Conservation (phyloP, 108 stramenopile species). For the Pseudonitzschia multiseries region DNA sequence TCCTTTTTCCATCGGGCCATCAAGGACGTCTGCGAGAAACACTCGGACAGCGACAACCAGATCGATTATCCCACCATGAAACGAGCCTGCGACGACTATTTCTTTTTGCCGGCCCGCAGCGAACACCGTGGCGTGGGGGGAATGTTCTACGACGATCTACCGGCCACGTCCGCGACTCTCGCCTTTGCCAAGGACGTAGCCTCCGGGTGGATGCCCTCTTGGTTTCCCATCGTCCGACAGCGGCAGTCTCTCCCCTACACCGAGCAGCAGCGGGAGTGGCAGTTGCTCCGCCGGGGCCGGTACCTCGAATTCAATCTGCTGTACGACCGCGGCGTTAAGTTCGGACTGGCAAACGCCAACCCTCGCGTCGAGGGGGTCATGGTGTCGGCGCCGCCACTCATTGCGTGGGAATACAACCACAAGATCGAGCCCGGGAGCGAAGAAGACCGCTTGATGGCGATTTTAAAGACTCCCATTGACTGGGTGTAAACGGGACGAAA, state of each 20-base stretch:
- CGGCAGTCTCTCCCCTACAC: conserved; percentile 49
- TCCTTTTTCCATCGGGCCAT: conserved; percentile 69
- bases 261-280: conserved; percentile 87
- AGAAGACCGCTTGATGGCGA: conserved; percentile 65
- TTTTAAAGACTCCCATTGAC: conserved; percentile 73
- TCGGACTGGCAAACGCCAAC: conserved; percentile 83
- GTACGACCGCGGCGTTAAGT: conserved; percentile 89
- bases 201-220: conserved; percentile 88
- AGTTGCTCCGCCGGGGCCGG: conserved; percentile 66
- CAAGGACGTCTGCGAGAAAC: conserved; percentile 59
- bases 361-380: conserved; percentile 89
- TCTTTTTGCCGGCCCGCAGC: conserved; percentile 86
- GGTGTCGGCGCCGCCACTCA: conserved; percentile 86
- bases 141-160: conserved; percentile 94
- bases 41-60: conserved; percentile 35
- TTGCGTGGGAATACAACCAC: conserved; percentile 89
- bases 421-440: conserved; percentile 60
- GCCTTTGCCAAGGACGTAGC: conserved; percentile 80
- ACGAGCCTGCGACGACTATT: conserved; percentile 87
- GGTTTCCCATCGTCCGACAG: conserved; percentile 76
- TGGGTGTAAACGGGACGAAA: conserved; percentile 46
- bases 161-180: conserved; percentile 41
- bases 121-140: conserved; percentile 95
- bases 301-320: conserved; percentile 90
- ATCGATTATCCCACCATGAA: conserved; percentile 70